Evolutionary conservation across 805 yeast species (phyloP), one percentile per base, ranked within the genome.

Genomic region (Sugiyamaella boreocaroliniensis): DNA sequence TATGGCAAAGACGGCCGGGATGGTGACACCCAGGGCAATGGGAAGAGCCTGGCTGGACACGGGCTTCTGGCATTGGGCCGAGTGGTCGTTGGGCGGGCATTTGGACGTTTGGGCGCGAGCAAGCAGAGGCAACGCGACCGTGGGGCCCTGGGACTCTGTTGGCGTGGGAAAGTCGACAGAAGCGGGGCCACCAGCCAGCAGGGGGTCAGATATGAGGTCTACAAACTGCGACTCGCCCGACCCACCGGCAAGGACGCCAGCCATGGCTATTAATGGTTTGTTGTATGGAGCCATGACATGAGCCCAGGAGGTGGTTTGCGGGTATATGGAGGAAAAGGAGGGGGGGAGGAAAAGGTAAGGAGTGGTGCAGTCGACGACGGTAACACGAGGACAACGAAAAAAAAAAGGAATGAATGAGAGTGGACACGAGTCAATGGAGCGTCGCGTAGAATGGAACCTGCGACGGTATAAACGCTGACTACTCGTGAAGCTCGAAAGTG

Each of bases 1-100:
- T 12, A 69, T 41, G 22, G 73, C 71, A 18, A 66, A 29, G 2
- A 56, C 47, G n/a, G 68, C 53, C 6, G 76, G 76, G 29, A 72
- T 61, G n/a, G 73, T 70, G 12, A 68, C 66, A n/a, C 71, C 73
- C 4, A 70, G 63, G 8, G 67, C 71, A 45, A 71, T 60, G 1
- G 65, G 58, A 42, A 61, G 53, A 2, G 54, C 50, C 29, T 61
- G 51, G 34, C 47, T 48, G 5, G 55, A 52, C 16, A 43, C 51
- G 6, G 65, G 64, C 46, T 48, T 50, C 37, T 57, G 53, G 32
- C 65, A 62, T 43, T 43, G 45, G n/a, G 56, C 43, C 2, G 55
- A 34, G 43, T 51, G 11, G 40, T 52, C 41, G 47, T 50, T 52
- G 2, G 44, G 44, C 20, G 44, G 44, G 26, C 44, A 42, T 20